A percentile compares a stretch with the other conserved stretches of the same genome.
Evolutionary conservation across 768 basidiomycete genomes (phyloP).

Genomic region (Cubamyces sp.): DNA sequence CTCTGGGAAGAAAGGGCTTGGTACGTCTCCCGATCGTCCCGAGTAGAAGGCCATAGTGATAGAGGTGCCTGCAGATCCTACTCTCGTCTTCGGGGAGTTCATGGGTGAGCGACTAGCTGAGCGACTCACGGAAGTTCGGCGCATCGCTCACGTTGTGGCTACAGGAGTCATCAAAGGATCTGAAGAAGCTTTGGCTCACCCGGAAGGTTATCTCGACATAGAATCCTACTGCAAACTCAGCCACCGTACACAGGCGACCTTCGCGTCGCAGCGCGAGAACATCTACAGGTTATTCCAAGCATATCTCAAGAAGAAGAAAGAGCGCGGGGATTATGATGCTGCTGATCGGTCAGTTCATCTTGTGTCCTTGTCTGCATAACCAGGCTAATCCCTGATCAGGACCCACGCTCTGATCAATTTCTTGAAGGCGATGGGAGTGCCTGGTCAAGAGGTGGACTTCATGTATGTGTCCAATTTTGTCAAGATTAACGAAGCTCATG

Average conservation of each 20-base stretch:
- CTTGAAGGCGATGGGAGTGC: conserved; percentile 37
- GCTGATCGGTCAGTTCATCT: conserved; percentile 54
- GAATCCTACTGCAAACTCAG: conserved; percentile 52
- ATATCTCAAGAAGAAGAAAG: conserved; percentile 54
- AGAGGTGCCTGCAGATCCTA: conserved; percentile 49
- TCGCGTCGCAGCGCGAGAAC: conserved; percentile 50
- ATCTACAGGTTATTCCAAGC: conserved; percentile 58
- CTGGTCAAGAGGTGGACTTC: conserved; percentile 53
- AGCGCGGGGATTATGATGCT: conserved; percentile 51
- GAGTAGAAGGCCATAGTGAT: neutral
- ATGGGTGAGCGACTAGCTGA: conserved; percentile 47
- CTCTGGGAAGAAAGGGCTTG: conserved; percentile 53
- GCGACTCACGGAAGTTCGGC: neutral
- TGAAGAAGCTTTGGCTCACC: conserved; percentile 47
- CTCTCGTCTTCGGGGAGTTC: conserved; percentile 66
- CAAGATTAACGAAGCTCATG: neutral
- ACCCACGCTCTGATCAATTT: conserved; percentile 15
- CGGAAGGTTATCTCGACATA: conserved; percentile 46
- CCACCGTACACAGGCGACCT: conserved; percentile 54
- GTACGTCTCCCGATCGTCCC: conserved; percentile 37
- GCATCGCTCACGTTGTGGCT: neutral
- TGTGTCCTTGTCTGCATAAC: no score
- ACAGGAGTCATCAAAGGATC: conserved; percentile 65
- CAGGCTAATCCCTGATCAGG: conserved; percentile 40
- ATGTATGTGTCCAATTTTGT: conserved; percentile 45